Evolutionary conservation across 192 early-diverging fungal genomes (phyloP).

Genomic region (Piromyces sp.): DNA sequence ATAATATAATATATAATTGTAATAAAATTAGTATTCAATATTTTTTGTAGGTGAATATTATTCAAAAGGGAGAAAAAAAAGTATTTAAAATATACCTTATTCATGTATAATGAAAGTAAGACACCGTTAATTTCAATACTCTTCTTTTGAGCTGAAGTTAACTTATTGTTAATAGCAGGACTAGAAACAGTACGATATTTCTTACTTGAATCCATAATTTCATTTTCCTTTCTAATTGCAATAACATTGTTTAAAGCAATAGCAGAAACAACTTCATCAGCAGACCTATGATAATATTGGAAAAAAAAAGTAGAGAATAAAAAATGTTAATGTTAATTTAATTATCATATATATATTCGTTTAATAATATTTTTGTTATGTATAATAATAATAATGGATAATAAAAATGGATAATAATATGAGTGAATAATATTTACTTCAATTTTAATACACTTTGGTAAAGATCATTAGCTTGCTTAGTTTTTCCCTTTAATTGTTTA

Average conservation of each 20-base stretch:
- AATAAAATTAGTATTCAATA: too few species aligned
- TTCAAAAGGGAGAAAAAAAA: too few species aligned
- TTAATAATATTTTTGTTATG: too few species aligned
- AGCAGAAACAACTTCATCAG: conserved; percentile 32
- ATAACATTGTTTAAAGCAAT: conserved; percentile 55
- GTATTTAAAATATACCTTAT: conserved; percentile 26
- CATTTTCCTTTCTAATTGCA: conserved; percentile 28
- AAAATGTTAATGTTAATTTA: too few species aligned
- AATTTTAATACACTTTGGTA: conserved; percentile 34
- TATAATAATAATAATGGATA: too few species aligned
- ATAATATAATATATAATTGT: conserved; percentile 1
- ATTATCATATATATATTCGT: too few species aligned
- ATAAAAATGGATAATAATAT: too few species aligned
- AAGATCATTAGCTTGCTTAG: conserved; percentile 29
- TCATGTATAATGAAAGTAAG: conserved; percentile 30
- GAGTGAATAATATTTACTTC: conserved; percentile 31
- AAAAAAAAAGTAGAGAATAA: too few species aligned
- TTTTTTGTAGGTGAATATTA: too few species aligned
- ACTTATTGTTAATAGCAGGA: conserved; percentile 36
- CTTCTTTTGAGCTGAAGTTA: conserved; percentile 33
- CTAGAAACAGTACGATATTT: conserved; percentile 31
- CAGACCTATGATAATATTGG: conserved; percentile 11
- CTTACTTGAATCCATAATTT: conserved; percentile 34
- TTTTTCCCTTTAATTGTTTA: conserved; percentile 36
- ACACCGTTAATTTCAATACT: conserved; percentile 45